Conservation (phyloP, 1,139 yeast species). For the Diutina rugosa region DNA sequence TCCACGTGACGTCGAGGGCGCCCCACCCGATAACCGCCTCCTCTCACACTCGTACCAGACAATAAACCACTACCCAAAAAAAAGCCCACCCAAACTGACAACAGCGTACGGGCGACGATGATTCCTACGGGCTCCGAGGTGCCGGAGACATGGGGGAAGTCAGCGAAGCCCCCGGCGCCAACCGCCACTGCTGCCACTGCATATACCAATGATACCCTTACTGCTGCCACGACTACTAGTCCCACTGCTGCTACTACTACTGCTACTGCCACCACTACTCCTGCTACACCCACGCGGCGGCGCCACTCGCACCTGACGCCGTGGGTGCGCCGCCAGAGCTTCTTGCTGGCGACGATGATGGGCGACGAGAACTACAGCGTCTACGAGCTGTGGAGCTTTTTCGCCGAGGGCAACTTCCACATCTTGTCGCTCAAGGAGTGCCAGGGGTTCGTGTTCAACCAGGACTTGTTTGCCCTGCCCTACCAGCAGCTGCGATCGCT, state of each 20-base stretch:
- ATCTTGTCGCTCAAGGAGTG: slow-evolving; percentile 44
- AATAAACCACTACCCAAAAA: too few species aligned
- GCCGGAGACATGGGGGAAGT: background rate
- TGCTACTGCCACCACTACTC: background rate
- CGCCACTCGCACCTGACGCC: slow-evolving; percentile 17
- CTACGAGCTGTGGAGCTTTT: slow-evolving; percentile 32
- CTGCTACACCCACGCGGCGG: background rate
- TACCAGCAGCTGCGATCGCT: slow-evolving; percentile 44
- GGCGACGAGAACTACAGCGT: slow-evolving; percentile 46
- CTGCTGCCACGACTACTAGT: background rate
- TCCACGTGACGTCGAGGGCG: background rate
- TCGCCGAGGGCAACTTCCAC: slow-evolving; percentile 16
- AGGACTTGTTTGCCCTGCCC: slow-evolving; percentile 57
- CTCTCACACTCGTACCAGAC: background rate
- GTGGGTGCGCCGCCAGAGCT: slow-evolving; percentile 46
- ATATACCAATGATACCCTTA: too few species aligned
- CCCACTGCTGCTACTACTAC: background rate
- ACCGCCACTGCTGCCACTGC: background rate
- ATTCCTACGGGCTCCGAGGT: background rate
- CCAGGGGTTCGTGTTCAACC: slow-evolving; percentile 68
- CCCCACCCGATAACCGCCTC: background rate
- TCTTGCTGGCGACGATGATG: slow-evolving; percentile 49
- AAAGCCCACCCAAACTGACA: background rate
- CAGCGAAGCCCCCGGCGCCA: background rate
- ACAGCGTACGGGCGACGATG: background rate